Conservation (phyloP, 2,329 filamentous ascomycete species). For the Talaromyces sp. region DNA sequence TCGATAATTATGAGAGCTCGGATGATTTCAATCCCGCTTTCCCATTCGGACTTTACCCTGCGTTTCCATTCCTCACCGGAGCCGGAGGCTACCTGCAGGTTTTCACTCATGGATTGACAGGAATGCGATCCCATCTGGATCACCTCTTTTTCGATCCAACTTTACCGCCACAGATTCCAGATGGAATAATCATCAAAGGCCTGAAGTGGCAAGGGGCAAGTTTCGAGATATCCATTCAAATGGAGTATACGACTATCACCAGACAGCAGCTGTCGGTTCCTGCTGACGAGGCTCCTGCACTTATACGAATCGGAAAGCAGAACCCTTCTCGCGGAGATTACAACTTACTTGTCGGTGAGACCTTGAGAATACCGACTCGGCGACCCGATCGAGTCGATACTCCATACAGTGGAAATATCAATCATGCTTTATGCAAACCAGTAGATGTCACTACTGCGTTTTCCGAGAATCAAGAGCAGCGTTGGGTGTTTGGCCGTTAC, state of each 20-base stretch:
- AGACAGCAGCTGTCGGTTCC: background rate
- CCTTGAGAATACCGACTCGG: background rate
- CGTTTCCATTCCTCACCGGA: constrained; percentile 62
- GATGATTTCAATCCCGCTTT: constrained; percentile 52
- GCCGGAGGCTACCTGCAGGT: constrained; percentile 17
- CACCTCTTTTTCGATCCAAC: constrained; percentile 15
- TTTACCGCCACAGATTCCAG: constrained; percentile 15
- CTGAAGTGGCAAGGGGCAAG: constrained; percentile 18
- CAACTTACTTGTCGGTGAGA: constrained; percentile 6
- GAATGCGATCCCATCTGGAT: constrained; percentile 12
- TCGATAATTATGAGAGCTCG: constrained; percentile 49
- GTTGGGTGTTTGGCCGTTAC: constrained; percentile 18
- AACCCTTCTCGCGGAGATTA: background rate
- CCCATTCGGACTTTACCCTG: constrained; percentile 45
- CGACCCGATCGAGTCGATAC: constrained; percentile 3
- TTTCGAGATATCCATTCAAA: constrained; percentile 15
- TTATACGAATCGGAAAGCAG: constrained; percentile 9
- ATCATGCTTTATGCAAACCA: constrained; percentile 13
- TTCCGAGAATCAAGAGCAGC: background rate
- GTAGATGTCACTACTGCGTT: background rate
- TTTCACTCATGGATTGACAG: constrained; percentile 18
- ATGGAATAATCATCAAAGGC: constrained; percentile 10
- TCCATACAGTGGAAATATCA: background rate
- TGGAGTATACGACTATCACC: constrained; percentile 10
- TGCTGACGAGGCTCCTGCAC: background rate